These are phyloP conservation scores for Trifolium dubium DNA, from an alignment of 306 rosid species.

Conservation along the genomic window DNA sequence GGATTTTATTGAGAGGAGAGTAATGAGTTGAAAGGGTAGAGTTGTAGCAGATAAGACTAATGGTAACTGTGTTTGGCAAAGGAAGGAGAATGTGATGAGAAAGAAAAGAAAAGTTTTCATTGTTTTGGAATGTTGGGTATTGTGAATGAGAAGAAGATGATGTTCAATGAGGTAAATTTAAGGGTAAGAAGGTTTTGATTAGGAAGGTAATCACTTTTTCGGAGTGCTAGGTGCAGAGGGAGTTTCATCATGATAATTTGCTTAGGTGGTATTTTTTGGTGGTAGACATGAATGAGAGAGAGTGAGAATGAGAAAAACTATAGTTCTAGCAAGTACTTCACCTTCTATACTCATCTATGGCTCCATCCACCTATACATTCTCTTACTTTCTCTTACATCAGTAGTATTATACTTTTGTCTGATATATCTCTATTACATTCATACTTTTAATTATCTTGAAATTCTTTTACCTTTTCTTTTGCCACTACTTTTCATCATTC, in stretches of 20 bases:
- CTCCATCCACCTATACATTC: conserved; percentile 23
- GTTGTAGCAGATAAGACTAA: conserved; percentile 50
- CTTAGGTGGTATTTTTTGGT: conserved; percentile 83
- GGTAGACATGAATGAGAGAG: conserved; percentile 55
- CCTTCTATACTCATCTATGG: conserved; percentile 30
- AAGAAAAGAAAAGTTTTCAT: conserved; percentile 68
- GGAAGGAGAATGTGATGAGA: conserved; percentile 51
- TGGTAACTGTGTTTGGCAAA: conserved; percentile 42
- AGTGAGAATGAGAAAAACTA: conserved; percentile 34
- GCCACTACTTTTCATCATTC: conserved; percentile 96
- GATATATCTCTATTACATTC: conserved; percentile 48
- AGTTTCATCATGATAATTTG: conserved; percentile 80
- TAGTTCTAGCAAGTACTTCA: conserved; percentile 35
- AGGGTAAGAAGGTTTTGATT: conserved; percentile 78
- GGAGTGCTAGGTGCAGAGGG: conserved; percentile 92
- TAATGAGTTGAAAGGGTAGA: conserved; percentile 60
- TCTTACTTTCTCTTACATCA: conserved; percentile 39
- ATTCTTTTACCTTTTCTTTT: conserved; percentile 66
- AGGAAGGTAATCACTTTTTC: conserved; percentile 65
- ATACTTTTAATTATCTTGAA: conserved; percentile 72
- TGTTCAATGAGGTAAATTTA: conserved; percentile 64
- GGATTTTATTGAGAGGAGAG: conserved; percentile 73
- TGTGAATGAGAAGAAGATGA: conserved; percentile 53
- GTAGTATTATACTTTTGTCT: conserved; percentile 81
- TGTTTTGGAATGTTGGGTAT: conserved; percentile 51